Base-by-base conservation (phyloP, 1,139 yeast genomes). In the Zygoascus meyerae region DNA sequence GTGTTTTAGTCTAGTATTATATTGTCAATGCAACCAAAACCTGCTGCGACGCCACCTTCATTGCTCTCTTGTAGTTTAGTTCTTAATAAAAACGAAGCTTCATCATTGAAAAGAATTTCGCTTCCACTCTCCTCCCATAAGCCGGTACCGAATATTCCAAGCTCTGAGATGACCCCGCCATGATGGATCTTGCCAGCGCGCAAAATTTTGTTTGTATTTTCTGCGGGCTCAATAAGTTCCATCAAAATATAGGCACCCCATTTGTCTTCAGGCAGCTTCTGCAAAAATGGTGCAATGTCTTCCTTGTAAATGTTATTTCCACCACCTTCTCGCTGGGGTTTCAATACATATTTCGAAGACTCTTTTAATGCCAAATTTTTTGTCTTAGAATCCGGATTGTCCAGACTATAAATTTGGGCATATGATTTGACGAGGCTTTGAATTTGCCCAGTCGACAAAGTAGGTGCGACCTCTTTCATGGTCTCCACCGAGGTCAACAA, bases 31-130 rank as follows among this genome's bases (percentile, higher is more conserved):
- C 97, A 89, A 9, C 97, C 98, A 67, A 86, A 92, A 0, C 98
- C 98, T 11, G 98, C 97, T 29, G 97, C 97, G 31, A 92, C 97
- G 34, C 98, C 98, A 43, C 98, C 98, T 70, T 92, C 98, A 65
- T 92, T 81, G 48, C 95, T 84, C 2, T 83, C 72, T 55, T 86
- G 83, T 50, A 89, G 78, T 65, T 92, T 92, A 2, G 97, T 86
- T 66, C 98, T 79, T 57, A 92, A 70, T 53, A 92, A 73, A 79
- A 86, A 86, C 5, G 97, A 97, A 1, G 89, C 79, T 55, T 77
- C 77, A 38, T 78, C 78, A 63, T 92, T 92, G 42, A 70, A 63
- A 41, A 78, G 59, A 8, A 84, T 70, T 35, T 77, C 73, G 2
- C 84, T 82, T 1, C 73, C 63, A 8, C 70, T 62, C 52, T 81